Base-by-base conservation (phyloP, 495 filamentous ascomycete species). In the Cercophora newfieldiana region DNA sequence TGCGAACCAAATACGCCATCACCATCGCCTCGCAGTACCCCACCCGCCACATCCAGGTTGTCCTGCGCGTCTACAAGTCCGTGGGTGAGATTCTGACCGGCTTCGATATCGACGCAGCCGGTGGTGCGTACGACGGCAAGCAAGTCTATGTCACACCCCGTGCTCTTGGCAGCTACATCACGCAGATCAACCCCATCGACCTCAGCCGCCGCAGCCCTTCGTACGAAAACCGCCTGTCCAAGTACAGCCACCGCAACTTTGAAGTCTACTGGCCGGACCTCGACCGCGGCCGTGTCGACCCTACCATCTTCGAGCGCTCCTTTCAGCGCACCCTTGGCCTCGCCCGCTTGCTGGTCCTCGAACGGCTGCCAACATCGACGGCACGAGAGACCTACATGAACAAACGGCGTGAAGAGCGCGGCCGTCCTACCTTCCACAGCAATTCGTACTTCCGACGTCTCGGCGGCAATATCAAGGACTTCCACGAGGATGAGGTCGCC, bases 151-250 rank as follows among this genome's bases (percentile, higher is more conserved):
- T 83, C 22, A 85, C 88, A 12, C 91, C 91, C 8, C 84, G 91
- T 33, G 82, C 89, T 12, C 72, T 96, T 3, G 83, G 83, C 18
- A 84, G 90, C 1, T 93, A 87, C 69, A 86, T 94, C 61, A 93
- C 90, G 6, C 91, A 96, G 78, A 82, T 82, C 64, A 96, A 96
- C 70, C 87, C 85, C 28, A 85, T 96, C 66, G 91, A 96, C 73
- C 81, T 96, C 51, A 87, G 85, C 7, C 85, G 91, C 3, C 87
- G 91, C n/a, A 93, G 90, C 10, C 91, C 91, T 0, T 93, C 91
- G 0, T 96, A 94, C 70, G 91, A 96, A 70, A 94, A 90, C 67
- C 89, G 91, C 12, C 82, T 96, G n/a, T 91, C 90, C 6, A 96
- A 96, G 74, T 96, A 94, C 75, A 90, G 88, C 25, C 91, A 89